Evolutionary conservation across 306 rosid genomes (phyloP).

Genomic region (Senna siamea): DNA sequence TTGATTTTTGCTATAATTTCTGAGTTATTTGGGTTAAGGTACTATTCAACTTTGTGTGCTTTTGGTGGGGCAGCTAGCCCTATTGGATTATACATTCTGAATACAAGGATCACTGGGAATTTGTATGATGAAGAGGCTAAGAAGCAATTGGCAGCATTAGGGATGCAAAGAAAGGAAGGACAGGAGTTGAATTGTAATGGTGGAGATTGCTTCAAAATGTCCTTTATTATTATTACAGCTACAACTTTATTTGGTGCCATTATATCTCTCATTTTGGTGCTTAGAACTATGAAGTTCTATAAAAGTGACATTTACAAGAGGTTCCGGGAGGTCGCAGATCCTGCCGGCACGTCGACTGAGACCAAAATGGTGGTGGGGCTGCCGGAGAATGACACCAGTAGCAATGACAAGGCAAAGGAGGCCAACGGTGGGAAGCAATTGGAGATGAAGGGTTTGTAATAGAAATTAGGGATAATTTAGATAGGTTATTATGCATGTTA

Average conservation of each 20-base stretch:
- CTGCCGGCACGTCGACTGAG: neutral
- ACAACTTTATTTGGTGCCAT: conserved; percentile 44
- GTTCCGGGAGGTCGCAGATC: conserved; percentile 6
- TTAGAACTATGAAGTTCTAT: conserved; percentile 55
- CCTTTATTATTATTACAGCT: conserved; percentile 50
- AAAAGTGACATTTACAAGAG: conserved; percentile 45
- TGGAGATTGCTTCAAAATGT: conserved; percentile 41
- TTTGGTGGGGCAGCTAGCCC: conserved; percentile 76
- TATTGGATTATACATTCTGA: conserved; percentile 46
- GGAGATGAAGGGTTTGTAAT: neutral
- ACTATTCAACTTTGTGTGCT: conserved; percentile 73
- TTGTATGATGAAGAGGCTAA: conserved; percentile 55
- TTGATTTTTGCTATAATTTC: conserved; percentile 78
- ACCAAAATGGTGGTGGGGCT: conserved; percentile 4
- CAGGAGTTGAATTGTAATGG: conserved; percentile 52
- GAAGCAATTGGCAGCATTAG: conserved; percentile 30
- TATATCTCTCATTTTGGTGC: conserved; percentile 46
- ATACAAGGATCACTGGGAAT: conserved; percentile 45
- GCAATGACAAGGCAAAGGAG: neutral
- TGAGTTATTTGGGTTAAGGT: conserved; percentile 76
- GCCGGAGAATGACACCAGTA: neutral
- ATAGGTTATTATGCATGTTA: too few species aligned
- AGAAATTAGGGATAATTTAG: too few species aligned
- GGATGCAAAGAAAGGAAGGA: neutral
- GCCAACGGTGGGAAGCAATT: neutral